Evolutionary conservation across 768 basidiomycete genomes (phyloP).

Genomic region (Tulasnella sp.): DNA sequence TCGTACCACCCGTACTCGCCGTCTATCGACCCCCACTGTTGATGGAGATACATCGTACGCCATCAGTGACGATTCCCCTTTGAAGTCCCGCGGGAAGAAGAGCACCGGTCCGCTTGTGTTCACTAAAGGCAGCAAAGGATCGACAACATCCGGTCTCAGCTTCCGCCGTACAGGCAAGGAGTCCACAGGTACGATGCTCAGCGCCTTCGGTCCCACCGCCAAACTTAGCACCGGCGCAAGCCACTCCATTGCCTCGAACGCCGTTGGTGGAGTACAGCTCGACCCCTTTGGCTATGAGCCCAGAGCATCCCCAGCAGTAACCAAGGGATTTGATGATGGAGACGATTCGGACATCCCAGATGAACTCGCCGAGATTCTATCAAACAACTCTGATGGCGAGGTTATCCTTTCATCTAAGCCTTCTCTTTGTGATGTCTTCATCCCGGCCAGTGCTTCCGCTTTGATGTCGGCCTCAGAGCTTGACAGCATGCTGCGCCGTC

Average conservation of each 20-base stretch:
- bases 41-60: not conserved
- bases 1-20: not conserved
- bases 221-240: not conserved
- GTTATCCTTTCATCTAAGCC: not conserved
- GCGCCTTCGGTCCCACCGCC: not conserved
- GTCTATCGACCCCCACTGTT: not conserved
- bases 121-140: not conserved
- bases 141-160: not conserved
- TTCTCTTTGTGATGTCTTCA: not conserved
- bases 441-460: slow-evolving; percentile 5
- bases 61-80: not conserved
- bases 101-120: not conserved
- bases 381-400: slow-evolving; percentile 24
- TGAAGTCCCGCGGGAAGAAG: slow-evolving; percentile 6
- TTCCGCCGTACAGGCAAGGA: not conserved
- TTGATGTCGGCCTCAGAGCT: not conserved
- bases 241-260: not conserved
- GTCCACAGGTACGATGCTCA: slow-evolving; percentile 6
- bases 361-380: slow-evolving; percentile 57
- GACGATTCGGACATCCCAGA: slow-evolving; percentile 75
- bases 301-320: not conserved
- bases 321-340: not conserved
- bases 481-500: not conserved
- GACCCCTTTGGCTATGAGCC: not conserved
- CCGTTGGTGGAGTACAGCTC: not conserved